A percentile compares a stretch with the other conserved stretches of the same genome.
phyloP scores from a whole-genome alignment of 2,329 filamentous ascomycete genomes.

The Didymellaceae sp. region DNA sequence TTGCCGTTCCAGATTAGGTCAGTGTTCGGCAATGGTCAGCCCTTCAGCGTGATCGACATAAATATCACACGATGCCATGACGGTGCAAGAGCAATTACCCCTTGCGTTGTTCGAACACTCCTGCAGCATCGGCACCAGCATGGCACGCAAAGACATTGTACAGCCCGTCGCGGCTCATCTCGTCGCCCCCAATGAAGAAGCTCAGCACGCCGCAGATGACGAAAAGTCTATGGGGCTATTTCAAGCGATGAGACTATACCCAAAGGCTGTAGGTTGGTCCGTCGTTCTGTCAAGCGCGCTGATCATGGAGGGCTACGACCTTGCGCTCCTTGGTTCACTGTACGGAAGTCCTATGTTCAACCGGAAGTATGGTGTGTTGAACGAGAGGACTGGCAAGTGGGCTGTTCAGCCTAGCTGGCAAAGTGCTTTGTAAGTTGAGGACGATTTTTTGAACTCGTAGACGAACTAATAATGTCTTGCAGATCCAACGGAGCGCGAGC shows the following conservation, averaged over 20 bases:
- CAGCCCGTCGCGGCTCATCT: slow-evolving; percentile 21
- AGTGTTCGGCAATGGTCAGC: slow-evolving; percentile 22
- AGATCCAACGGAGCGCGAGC: slow-evolving; percentile 53
- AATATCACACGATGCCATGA: slow-evolving; percentile 18
- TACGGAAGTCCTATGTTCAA: slow-evolving; percentile 59
- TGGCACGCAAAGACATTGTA: slow-evolving; percentile 30
- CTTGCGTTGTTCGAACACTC: not conserved
- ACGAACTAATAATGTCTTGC: not conserved
- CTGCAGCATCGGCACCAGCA: too few relatives aligned
- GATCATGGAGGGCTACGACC: slow-evolving; percentile 87
- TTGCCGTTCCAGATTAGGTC: slow-evolving; percentile 3
- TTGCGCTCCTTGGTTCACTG: slow-evolving; percentile 79
- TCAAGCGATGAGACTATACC: slow-evolving; percentile 80
- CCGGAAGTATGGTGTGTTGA: slow-evolving; percentile 49
- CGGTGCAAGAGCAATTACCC: not conserved
- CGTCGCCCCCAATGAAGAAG: slow-evolving; percentile 33
- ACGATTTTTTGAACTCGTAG: not conserved
- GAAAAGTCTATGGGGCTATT: slow-evolving; percentile 61
- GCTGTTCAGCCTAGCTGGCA: slow-evolving; percentile 53
- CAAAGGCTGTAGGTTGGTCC: slow-evolving; percentile 83
- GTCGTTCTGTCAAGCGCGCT: slow-evolving; percentile 84
- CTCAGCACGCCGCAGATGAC: slow-evolving; percentile 50
- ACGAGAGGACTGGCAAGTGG: slow-evolving; percentile 46
- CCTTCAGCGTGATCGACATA: slow-evolving; percentile 16
- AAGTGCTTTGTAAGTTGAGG: slow-evolving; percentile 45